These are phyloP conservation scores for Saccharata proteae DNA, from an alignment of 2,329 filamentous ascomycete genomes.

Conservation along the genomic window DNA sequence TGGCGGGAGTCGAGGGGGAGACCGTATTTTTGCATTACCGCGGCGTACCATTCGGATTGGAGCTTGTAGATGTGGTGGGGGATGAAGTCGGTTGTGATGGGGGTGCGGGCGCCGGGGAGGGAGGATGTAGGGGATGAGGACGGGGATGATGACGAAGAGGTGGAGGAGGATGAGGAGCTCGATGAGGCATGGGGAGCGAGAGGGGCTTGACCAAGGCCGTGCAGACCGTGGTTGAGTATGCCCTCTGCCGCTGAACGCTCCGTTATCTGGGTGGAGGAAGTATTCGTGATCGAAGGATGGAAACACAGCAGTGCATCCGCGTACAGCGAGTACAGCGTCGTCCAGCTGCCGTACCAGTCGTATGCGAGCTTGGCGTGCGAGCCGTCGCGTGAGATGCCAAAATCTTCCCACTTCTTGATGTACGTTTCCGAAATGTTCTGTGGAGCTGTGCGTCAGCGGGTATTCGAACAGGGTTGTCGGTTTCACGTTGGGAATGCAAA, in stretches of 20 bases:
- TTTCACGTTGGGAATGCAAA: background rate
- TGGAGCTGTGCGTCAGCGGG: too few species aligned
- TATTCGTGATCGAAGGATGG: conserved; percentile 43
- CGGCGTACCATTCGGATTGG: conserved; percentile 70
- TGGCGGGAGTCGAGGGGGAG: conserved; percentile 73
- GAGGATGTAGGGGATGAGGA: conserved; percentile 33
- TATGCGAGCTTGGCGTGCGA: conserved; percentile 70
- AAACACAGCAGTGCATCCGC: conserved; percentile 72
- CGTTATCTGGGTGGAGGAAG: conserved; percentile 9
- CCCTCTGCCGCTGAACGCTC: conserved; percentile 5
- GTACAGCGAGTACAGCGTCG: conserved; percentile 76
- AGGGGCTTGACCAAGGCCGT: conserved; percentile 2
- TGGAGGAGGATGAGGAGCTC: conserved; percentile 57
- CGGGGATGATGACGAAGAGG: too few species aligned
- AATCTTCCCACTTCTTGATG: conserved; percentile 58
- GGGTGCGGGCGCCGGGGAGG: conserved; percentile 15
- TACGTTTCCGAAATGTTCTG: conserved; percentile 52
- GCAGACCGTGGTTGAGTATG: conserved; percentile 17
- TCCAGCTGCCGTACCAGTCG: conserved; percentile 70
- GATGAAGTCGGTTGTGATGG: conserved; percentile 46
- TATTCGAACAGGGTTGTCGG: conserved; percentile 8
- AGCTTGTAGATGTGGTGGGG: conserved; percentile 64
- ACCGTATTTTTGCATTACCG: conserved; percentile 70
- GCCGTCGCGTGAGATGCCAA: conserved; percentile 56
- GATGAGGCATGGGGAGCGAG: conserved; percentile 47